A percentile compares a stretch with the other conserved stretches of the same genome.
These are phyloP conservation scores for Eucalyptus sp. DNA, from an alignment of 345 rosid genomes.

Conservation along the genomic window DNA sequence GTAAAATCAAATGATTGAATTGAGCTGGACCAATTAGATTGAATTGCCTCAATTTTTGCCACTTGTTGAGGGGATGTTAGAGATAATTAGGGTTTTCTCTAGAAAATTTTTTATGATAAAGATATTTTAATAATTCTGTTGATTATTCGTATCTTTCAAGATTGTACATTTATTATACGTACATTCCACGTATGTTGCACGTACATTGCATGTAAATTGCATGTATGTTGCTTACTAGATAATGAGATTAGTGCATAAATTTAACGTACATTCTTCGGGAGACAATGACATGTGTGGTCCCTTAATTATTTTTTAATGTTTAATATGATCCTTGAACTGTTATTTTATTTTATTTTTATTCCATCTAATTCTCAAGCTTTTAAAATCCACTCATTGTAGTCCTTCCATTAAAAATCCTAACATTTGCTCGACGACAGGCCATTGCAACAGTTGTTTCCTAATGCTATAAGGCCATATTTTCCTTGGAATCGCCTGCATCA, in stretches of 20 bases:
- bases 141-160: no score
- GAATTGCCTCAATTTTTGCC: not conserved
- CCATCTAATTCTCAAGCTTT: not conserved
- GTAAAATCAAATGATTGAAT: no score
- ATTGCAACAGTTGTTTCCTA: constrained; percentile 49
- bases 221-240: no score
- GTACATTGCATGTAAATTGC: not conserved
- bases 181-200: not conserved
- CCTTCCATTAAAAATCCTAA: not conserved
- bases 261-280: not conserved
- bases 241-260: no score
- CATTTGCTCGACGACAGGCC: constrained; percentile 51
- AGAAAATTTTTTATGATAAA: not conserved
- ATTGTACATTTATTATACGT: no score
- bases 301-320: not conserved
- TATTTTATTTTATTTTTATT: not conserved
- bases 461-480: constrained; percentile 38
- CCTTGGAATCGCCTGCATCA: constrained; percentile 45
- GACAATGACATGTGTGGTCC: not conserved
- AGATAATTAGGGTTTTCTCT: not conserved
- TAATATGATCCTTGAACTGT: not conserved
- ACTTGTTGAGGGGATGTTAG: not conserved
- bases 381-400: not conserved
- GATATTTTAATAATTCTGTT: no score
- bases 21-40: not conserved